Conservation (phyloP, 768 basidiomycete species). For the Symmetrospora coprosmae region DNA sequence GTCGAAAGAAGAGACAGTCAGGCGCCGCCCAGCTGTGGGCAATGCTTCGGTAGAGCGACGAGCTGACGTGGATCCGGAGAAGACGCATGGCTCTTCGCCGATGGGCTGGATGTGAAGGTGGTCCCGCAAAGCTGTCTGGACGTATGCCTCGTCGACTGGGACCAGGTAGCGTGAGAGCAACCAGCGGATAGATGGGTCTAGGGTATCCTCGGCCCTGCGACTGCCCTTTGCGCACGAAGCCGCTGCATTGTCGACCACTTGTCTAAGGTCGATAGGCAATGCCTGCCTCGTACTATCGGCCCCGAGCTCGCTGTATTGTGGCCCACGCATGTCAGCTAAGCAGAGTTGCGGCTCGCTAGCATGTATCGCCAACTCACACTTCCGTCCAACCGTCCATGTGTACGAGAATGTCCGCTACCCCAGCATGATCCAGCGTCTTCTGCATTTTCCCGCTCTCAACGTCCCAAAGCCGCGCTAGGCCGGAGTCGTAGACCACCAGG, state of each 20-base stretch:
- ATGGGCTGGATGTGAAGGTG: neutral
- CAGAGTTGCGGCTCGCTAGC: conserved; percentile 13
- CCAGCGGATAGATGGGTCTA: neutral
- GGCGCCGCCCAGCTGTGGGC: too few species aligned
- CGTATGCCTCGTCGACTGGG: neutral
- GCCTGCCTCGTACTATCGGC: too few species aligned
- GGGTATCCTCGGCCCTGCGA: conserved; percentile 36
- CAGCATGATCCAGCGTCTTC: conserved; percentile 61
- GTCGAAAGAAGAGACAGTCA: too few species aligned
- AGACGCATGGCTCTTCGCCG: too few species aligned
- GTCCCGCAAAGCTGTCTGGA: neutral
- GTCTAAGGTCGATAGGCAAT: too few species aligned
- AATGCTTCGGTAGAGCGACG: neutral
- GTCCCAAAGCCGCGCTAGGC: conserved; percentile 75
- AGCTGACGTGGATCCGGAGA: neutral
- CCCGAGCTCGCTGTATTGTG: too few species aligned
- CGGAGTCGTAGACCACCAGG: conserved; percentile 59
- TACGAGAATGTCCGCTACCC: conserved; percentile 57
- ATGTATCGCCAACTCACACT: conserved; percentile 43
- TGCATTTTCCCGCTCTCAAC: conserved; percentile 65
- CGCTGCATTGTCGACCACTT: too few species aligned
- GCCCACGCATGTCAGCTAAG: conserved; percentile 37
- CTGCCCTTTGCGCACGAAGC: too few species aligned
- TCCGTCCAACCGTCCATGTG: conserved; percentile 57
- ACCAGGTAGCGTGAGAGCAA: neutral